phyloP scores from a whole-genome alignment of 2,329 filamentous ascomycete species.

The Monilinia fructigena region DNA sequence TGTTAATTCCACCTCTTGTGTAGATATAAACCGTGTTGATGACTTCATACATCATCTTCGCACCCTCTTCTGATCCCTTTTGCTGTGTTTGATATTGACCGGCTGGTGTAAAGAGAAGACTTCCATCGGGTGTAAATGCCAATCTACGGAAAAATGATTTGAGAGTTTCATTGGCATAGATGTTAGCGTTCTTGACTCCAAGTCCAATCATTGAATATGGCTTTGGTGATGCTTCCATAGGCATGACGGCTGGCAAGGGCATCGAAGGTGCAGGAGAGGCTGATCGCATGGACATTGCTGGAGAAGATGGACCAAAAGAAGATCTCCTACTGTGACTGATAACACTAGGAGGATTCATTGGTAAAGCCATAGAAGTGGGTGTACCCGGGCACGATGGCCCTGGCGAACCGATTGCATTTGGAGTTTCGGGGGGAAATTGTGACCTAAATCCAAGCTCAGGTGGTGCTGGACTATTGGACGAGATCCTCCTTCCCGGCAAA shows the following conservation, averaged over 20 bases:
- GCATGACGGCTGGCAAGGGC: constrained; percentile 92
- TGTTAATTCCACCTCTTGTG: constrained; percentile 92
- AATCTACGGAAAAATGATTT: constrained; percentile 95
- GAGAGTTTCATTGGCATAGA: constrained; percentile 95
- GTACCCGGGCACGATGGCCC: constrained; percentile 90
- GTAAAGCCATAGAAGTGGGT: constrained; percentile 80
- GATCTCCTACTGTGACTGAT: constrained; percentile 92
- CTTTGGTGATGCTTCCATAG: constrained; percentile 84
- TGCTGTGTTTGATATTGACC: constrained; percentile 89
- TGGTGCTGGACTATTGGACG: constrained; percentile 87
- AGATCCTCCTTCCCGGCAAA: constrained; percentile 84
- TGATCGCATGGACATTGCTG: constrained; percentile 68
- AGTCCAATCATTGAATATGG: constrained; percentile 51
- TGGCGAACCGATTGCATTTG: constrained; percentile 70
- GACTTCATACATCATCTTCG: constrained; percentile 77
- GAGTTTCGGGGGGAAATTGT: constrained; percentile 58
- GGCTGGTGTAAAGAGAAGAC: constrained; percentile 87
- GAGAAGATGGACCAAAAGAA: constrained; percentile 74
- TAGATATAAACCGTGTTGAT: constrained; percentile 99
- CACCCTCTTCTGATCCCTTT: constrained; percentile 57
- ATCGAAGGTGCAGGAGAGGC: constrained; percentile 91
- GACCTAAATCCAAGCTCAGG: constrained; percentile 72
- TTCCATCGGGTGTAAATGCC: constrained; percentile 93
- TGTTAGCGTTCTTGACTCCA: constrained; percentile 77
- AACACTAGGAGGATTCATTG: constrained; percentile 91